These are phyloP conservation scores for Cercospora sojina DNA, from an alignment of 2,329 filamentous ascomycete species.

Conservation along the genomic window DNA sequence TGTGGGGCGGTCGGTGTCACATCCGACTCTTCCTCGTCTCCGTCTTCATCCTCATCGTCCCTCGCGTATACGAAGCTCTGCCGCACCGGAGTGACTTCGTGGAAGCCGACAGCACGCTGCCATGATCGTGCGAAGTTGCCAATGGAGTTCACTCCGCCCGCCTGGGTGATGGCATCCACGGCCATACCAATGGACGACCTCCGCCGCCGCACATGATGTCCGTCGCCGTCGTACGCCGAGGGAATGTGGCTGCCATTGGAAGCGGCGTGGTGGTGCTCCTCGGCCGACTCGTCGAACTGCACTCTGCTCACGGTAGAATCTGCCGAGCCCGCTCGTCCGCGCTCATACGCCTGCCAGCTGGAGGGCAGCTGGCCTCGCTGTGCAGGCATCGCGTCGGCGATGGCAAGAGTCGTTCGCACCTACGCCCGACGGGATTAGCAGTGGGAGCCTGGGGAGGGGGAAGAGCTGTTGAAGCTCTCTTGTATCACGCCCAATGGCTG, in stretches of 20 bases:
- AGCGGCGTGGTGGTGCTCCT: slow-evolving; percentile 29
- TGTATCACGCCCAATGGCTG: slow-evolving; percentile 1
- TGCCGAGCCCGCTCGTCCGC: slow-evolving; percentile 43
- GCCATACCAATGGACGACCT: slow-evolving; percentile 53
- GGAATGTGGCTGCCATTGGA: slow-evolving; percentile 20
- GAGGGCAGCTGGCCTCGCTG: slow-evolving; percentile 40
- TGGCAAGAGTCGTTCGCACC: not conserved
- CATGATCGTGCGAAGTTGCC: slow-evolving; percentile 82
- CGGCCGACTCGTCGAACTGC: slow-evolving; percentile 33
- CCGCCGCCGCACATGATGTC: slow-evolving; percentile 39
- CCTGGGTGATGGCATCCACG: slow-evolving; percentile 58
- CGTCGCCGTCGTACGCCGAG: slow-evolving; percentile 22
- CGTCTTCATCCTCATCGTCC: slow-evolving; percentile 49
- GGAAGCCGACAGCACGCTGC: slow-evolving; percentile 85
- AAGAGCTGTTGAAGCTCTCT: slow-evolving; percentile 26
- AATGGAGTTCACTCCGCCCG: slow-evolving; percentile 89
- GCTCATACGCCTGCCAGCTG: slow-evolving; percentile 49
- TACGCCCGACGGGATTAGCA: not conserved
- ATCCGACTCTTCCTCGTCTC: slow-evolving; percentile 51
- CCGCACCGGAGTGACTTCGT: slow-evolving; percentile 78
- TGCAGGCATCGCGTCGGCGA: slow-evolving; percentile 28
- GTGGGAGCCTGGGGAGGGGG: not conserved
- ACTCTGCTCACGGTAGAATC: slow-evolving; percentile 38
- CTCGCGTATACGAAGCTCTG: slow-evolving; percentile 64
- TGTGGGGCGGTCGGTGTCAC: slow-evolving; percentile 33